phyloP scores from a whole-genome alignment of 768 basidiomycete genomes.

The Trametes punicea region DNA sequence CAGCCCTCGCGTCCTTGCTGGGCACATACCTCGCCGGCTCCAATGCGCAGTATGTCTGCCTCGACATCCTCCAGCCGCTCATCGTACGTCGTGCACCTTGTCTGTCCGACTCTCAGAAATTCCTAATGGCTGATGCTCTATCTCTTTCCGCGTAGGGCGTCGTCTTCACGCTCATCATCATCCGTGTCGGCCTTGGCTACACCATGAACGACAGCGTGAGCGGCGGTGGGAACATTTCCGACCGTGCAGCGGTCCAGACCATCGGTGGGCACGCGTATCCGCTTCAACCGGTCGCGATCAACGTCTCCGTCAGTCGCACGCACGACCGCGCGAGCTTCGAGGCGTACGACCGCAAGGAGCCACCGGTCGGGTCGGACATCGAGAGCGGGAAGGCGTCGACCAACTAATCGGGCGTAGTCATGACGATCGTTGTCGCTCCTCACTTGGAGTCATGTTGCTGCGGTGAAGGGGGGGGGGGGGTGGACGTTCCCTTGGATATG shows the following conservation, averaged over 20 bases:
- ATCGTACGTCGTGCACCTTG: conserved; percentile 4
- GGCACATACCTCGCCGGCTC: conserved; percentile 19
- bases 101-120: too few species aligned
- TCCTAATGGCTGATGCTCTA: neutral
- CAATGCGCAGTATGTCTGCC: conserved; percentile 17
- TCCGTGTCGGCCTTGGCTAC: conserved; percentile 19
- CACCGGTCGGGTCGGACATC: neutral
- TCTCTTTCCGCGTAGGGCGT: conserved; percentile 1
- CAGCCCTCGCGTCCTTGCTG: conserved; percentile 15
- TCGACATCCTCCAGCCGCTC: conserved; percentile 18
- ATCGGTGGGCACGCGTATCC: conserved; percentile 8
- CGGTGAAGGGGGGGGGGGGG: too few species aligned
- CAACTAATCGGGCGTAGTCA: neutral
- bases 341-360: conserved; percentile 12
- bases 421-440: too few species aligned
- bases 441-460: too few species aligned
- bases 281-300: conserved; percentile 16
- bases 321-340: conserved; percentile 16
- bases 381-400: conserved; percentile 12
- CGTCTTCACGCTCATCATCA: conserved; percentile 20
- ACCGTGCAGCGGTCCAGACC: neutral
- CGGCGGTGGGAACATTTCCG: neutral
- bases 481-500: too few species aligned
- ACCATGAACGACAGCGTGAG: conserved; percentile 11
- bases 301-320: conserved; percentile 16